Evolutionary conservation across 2,329 filamentous ascomycete genomes (phyloP).

Genomic region (Paraconiothyrium sp.): DNA sequence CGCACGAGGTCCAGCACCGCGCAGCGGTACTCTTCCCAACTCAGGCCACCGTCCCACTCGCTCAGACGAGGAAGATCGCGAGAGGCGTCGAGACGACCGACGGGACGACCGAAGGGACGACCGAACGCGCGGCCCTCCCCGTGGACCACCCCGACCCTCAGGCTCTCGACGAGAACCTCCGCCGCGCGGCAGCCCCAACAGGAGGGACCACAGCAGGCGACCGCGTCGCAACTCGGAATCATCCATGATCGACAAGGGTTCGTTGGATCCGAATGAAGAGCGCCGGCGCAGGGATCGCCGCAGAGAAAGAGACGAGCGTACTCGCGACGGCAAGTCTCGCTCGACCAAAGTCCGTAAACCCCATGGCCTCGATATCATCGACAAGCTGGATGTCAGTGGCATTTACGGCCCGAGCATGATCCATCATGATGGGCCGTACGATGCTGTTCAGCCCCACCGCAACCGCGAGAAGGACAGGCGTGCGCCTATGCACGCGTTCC

Average conservation of each 20-base stretch:
- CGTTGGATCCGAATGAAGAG: conserved; percentile 69
- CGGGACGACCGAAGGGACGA: conserved; percentile 1
- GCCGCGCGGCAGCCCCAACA: conserved; percentile 47
- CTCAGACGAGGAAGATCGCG: conserved; percentile 69
- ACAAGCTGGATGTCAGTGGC: conserved; percentile 94
- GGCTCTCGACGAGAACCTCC: conserved; percentile 46
- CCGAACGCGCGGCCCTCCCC: conserved; percentile 48
- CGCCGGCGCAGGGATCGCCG: conserved; percentile 61
- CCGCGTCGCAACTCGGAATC: conserved; percentile 82
- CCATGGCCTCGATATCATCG: conserved; percentile 82
- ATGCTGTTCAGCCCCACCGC: conserved; percentile 93
- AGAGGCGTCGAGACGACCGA: conserved; percentile 18
- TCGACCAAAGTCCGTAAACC: conserved; percentile 51
- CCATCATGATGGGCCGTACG: conserved; percentile 97
- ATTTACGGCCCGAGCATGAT: conserved; percentile 95
- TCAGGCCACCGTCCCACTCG: conserved; percentile 68
- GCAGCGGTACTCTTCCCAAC: conserved; percentile 56
- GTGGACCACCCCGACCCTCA: conserved; percentile 47
- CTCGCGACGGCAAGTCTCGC: conserved; percentile 50
- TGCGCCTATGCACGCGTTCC: conserved; percentile 96
- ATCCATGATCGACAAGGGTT: conserved; percentile 71
- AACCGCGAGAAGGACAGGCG: conserved; percentile 84
- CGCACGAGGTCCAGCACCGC: conserved; percentile 54
- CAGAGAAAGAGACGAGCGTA: conserved; percentile 60
- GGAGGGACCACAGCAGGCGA: conserved; percentile 56